A percentile compares a stretch with the other conserved stretches of the same genome.
Evolutionary conservation across 2,329 filamentous ascomycete species (phyloP).

Genomic region (Macrophomina tecta): DNA sequence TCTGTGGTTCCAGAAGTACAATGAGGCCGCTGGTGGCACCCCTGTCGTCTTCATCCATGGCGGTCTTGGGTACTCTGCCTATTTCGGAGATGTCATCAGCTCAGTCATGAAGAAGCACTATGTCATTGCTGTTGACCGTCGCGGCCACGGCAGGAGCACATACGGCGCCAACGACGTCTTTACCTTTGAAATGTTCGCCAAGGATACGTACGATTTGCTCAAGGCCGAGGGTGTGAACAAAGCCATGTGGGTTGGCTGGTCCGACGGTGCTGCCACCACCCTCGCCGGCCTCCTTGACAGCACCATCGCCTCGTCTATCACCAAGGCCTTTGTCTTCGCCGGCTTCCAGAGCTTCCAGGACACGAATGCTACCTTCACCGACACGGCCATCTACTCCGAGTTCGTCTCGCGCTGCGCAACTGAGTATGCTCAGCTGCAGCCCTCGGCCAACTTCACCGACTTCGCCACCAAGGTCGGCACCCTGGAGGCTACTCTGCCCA

Average conservation of each 20-base stretch:
- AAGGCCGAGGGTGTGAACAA: conserved; percentile 40
- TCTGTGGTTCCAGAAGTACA: conserved; percentile 53
- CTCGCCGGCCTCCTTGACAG: conserved; percentile 46
- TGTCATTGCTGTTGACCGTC: conserved; percentile 50
- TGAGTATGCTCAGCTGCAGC: conserved; percentile 48
- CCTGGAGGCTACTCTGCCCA: conserved; percentile 47
- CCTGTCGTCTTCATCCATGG: conserved; percentile 51
- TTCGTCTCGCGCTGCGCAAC: conserved; percentile 45
- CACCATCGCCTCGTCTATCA: conserved; percentile 40
- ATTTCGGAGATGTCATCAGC: conserved; percentile 49
- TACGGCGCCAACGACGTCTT: conserved; percentile 46
- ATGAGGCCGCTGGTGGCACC: conserved; percentile 39
- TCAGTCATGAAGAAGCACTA: conserved; percentile 41
- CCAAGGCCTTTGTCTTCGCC: conserved; percentile 51
- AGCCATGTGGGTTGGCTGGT: conserved; percentile 49
- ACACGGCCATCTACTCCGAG: conserved; percentile 41
- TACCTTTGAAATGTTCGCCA: conserved; percentile 48
- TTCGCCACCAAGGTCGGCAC: conserved; percentile 48
- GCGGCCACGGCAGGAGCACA: conserved; percentile 51
- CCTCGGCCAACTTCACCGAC: conserved; percentile 43
- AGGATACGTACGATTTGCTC: conserved; percentile 45
- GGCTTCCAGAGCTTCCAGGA: conserved; percentile 41
- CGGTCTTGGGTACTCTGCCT: conserved; percentile 51
- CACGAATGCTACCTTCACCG: conserved; percentile 45
- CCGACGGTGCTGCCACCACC: conserved; percentile 49